These are phyloP conservation scores for Colletotrichum salicis DNA, from an alignment of 2,329 filamentous ascomycete species.

Conservation along the genomic window DNA sequence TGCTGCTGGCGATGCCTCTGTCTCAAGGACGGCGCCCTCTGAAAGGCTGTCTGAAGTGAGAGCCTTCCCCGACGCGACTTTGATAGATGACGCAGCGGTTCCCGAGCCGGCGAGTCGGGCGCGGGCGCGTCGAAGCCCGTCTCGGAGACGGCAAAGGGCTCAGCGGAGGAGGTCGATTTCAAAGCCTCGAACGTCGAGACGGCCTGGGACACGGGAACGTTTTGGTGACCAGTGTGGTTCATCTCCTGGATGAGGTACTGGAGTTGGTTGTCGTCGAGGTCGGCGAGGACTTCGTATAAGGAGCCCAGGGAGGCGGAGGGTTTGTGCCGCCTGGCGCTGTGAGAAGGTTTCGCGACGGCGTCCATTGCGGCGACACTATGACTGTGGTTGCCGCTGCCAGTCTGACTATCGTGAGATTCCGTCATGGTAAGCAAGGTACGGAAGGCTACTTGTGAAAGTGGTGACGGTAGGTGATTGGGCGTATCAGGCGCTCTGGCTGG, in stretches of 20 bases:
- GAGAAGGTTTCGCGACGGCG: background rate
- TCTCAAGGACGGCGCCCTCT: constrained; percentile 4
- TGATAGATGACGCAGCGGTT: constrained; percentile 14
- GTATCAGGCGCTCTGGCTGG: background rate
- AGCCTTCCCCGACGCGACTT: constrained; percentile 31
- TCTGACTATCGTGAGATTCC: background rate
- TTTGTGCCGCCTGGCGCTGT: constrained; percentile 10
- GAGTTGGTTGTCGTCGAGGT: constrained; percentile 32
- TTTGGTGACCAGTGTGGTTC: constrained; percentile 32
- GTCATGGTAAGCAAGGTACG: background rate
- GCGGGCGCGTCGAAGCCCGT: background rate
- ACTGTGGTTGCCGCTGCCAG: background rate
- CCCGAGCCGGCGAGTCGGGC: background rate
- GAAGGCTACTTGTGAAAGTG: background rate
- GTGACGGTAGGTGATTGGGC: background rate
- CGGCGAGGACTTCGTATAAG: constrained; percentile 31
- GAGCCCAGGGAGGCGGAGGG: constrained; percentile 23
- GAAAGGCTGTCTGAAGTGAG: constrained; percentile 27
- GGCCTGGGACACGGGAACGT: constrained; percentile 30
- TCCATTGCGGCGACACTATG: background rate
- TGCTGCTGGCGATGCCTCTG: background rate
- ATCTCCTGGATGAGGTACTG: constrained; percentile 36
- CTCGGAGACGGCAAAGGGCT: background rate
- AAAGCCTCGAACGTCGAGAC: constrained; percentile 25
- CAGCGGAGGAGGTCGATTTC: background rate